Percentiles rank a stretch among this genome's conserved stretches.
These are phyloP conservation scores for Capsicum chinense DNA, from an alignment of 257 asterid species.

Conservation along the genomic window DNA sequence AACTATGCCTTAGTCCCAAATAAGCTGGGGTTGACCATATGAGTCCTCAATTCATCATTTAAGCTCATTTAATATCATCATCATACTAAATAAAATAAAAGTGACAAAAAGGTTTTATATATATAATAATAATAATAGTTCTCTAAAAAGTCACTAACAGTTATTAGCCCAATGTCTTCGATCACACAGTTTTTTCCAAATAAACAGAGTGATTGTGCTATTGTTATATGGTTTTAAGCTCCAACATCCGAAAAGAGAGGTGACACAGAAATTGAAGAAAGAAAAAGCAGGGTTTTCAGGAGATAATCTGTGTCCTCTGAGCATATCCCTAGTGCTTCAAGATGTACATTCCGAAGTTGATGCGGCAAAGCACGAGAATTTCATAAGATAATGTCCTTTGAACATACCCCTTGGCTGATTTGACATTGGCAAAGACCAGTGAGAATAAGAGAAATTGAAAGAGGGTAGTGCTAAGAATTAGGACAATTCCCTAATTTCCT, in stretches of 20 bases:
- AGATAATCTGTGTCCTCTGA: conserved; percentile 1
- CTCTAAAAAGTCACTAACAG: neutral
- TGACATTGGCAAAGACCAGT: neutral
- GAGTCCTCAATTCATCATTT: neutral
- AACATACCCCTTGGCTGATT: neutral
- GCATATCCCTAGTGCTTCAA: neutral
- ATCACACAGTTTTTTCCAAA: neutral
- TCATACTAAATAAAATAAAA: neutral
- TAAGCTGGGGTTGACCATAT: neutral
- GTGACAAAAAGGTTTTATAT: neutral
- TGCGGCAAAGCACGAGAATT: neutral
- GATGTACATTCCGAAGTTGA: conserved; percentile 10
- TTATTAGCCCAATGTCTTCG: neutral
- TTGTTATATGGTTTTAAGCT: conserved; percentile 4
- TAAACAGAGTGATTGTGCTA: neutral
- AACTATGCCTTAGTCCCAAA: neutral
- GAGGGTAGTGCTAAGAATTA: neutral
- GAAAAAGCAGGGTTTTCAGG: neutral
- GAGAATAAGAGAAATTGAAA: conserved; percentile 18
- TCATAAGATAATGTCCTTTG: neutral
- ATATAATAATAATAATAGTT: neutral
- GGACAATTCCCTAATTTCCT: neutral
- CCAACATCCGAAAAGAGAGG: conserved; percentile 17
- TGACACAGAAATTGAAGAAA: neutral
- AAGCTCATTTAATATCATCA: neutral